Conservation (phyloP, 179 eudicot genomes). For the Beta macrorhiza region DNA sequence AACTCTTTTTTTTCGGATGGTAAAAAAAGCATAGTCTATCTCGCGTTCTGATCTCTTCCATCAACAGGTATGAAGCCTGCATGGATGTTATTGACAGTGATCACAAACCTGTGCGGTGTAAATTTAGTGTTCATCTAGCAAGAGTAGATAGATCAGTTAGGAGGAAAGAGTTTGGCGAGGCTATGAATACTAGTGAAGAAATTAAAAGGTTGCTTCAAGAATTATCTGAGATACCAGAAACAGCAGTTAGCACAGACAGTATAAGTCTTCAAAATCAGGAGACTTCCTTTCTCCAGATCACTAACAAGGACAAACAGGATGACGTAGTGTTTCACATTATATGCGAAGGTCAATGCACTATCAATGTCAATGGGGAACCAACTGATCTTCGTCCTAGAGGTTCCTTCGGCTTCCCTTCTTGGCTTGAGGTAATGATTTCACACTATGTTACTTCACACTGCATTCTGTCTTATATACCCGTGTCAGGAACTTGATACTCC, state of each 20-base stretch:
- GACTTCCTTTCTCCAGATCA: conserved; percentile 44
- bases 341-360: conserved; percentile 65
- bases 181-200: conserved; percentile 47
- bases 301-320: conserved; percentile 55
- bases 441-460: not conserved
- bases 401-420: conserved; percentile 81
- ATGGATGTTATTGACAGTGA: conserved; percentile 99
- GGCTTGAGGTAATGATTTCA: conserved; percentile 76
- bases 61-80: conserved; percentile 82
- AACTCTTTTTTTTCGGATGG: no score
- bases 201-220: conserved; percentile 52
- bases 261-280: conserved; percentile 79
- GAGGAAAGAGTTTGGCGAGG: conserved; percentile 79
- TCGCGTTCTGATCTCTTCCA: not conserved
- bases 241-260: conserved; percentile 44
- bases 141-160: conserved; percentile 87
- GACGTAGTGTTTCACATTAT: conserved; percentile 49
- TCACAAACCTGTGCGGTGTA: conserved; percentile 97
- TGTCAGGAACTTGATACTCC: no score
- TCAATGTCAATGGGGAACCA: conserved; percentile 44
- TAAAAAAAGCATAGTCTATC: not conserved
- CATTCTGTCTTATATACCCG: no score
- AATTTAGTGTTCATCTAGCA: conserved; percentile 67
- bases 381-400: conserved; percentile 59
- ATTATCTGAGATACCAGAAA: conserved; percentile 58